Conservation (phyloP, 371 early-diverging fungal species). For the Blakeslea trispora region DNA sequence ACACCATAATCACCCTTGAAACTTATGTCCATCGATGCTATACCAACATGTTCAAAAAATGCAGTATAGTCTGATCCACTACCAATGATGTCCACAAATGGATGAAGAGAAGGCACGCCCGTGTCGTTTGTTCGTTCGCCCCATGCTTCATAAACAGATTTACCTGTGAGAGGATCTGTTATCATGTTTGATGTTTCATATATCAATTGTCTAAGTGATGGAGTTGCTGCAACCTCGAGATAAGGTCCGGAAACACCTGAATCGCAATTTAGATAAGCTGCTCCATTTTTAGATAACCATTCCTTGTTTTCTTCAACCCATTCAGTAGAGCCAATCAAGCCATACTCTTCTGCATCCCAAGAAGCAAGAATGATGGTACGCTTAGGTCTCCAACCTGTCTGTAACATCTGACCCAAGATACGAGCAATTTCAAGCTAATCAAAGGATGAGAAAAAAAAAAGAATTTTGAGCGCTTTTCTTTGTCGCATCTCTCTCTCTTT, state of each 20-base stretch:
- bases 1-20: slow-evolving; percentile 60
- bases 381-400: slow-evolving; percentile 66
- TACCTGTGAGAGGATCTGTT: slow-evolving; percentile 47
- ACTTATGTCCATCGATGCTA: slow-evolving; percentile 53
- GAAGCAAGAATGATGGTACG: slow-evolving; percentile 67
- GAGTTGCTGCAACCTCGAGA: slow-evolving; percentile 56
- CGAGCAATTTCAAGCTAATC: slow-evolving; percentile 57
- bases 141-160: slow-evolving; percentile 60
- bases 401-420: slow-evolving; percentile 52
- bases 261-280: slow-evolving; percentile 67
- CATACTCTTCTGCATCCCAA: slow-evolving; percentile 76
- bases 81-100: slow-evolving; percentile 42
- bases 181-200: slow-evolving; percentile 53
- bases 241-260: slow-evolving; percentile 51
- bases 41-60: slow-evolving; percentile 66
- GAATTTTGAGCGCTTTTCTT: too few species aligned
- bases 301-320: slow-evolving; percentile 69
- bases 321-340: slow-evolving; percentile 69
- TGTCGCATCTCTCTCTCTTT: too few species aligned
- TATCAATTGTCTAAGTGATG: slow-evolving; percentile 51
- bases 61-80: slow-evolving; percentile 63
- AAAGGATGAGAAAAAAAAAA: neutral
- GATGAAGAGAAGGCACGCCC: slow-evolving; percentile 12
- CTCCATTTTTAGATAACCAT: slow-evolving; percentile 55
- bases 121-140: slow-evolving; percentile 1